Conservation (phyloP, 2,329 filamentous ascomycete genomes). For the Beauveria australis region DNA sequence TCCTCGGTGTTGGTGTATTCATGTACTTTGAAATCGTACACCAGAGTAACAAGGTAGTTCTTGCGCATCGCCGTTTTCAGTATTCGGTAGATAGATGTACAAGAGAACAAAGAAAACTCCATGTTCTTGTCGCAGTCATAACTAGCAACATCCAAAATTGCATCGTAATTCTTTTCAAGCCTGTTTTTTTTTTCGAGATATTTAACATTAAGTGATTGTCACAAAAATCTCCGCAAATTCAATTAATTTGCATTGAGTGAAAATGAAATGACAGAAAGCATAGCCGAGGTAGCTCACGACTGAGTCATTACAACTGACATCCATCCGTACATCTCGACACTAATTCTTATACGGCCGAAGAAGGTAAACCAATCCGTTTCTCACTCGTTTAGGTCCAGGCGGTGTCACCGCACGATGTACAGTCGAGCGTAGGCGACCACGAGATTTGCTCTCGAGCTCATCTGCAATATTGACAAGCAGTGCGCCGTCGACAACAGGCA, state of each 20-base stretch:
- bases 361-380: constrained; percentile 4
- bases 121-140: too few relatives aligned
- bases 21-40: not conserved
- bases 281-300: not conserved
- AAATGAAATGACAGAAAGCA: too few relatives aligned
- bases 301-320: not conserved
- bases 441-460: not conserved
- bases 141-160: too few relatives aligned
- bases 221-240: too few relatives aligned
- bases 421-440: not conserved
- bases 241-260: too few relatives aligned
- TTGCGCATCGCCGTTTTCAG: too few relatives aligned
- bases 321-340: not conserved
- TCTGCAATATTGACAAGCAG: constrained; percentile 6
- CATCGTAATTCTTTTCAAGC: too few relatives aligned
- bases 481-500: not conserved
- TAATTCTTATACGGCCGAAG: not conserved
- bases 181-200: too few relatives aligned
- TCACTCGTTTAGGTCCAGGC: not conserved
- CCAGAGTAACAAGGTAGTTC: too few relatives aligned
- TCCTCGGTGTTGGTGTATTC: not conserved
- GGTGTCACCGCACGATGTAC: constrained; percentile 1
- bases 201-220: not conserved
- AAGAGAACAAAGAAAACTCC: too few relatives aligned
- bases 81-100: too few relatives aligned